Conservation (phyloP, 805 yeast genomes). For the Yarrowia sp. region DNA sequence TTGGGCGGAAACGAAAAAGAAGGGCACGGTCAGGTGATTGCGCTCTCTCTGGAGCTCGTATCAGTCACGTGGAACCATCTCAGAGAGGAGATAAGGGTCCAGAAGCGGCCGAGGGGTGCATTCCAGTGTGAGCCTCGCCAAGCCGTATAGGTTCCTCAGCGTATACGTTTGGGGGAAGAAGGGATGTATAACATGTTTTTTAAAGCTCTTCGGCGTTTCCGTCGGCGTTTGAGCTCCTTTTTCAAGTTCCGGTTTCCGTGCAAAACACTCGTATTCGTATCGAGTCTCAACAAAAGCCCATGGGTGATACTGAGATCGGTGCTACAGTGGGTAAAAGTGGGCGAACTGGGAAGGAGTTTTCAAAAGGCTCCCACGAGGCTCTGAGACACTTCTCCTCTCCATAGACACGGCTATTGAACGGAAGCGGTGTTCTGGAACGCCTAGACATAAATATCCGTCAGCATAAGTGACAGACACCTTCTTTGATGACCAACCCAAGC, state of each 20-base stretch:
- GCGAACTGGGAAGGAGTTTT: too few species aligned
- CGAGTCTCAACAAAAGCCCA: background rate
- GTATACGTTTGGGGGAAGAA: background rate
- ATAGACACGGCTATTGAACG: background rate
- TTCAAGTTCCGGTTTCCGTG: background rate
- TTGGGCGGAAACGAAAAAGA: too few species aligned
- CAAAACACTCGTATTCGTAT: slow-evolving; percentile 11
- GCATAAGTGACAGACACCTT: too few species aligned
- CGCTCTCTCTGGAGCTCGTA: background rate
- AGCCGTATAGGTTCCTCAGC: background rate
- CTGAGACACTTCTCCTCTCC: background rate
- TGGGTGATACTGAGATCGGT: background rate
- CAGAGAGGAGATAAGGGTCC: slow-evolving; percentile 7
- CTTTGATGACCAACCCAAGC: background rate
- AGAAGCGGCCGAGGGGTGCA: background rate
- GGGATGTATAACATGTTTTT: too few species aligned
- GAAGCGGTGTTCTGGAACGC: slow-evolving; percentile 7
- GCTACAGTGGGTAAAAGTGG: background rate
- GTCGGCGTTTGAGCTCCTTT: too few species aligned
- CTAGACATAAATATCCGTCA: background rate
- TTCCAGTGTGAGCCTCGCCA: background rate
- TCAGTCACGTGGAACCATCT: background rate
- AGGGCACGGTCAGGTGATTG: background rate
- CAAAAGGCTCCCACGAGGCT: too few species aligned
- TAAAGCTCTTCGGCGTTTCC: too few species aligned